A percentile compares a stretch with the other conserved stretches of the same genome.
Evolutionary conservation across 2,329 filamentous ascomycete species (phyloP).

Genomic region (Arthrobotrys megalospora): DNA sequence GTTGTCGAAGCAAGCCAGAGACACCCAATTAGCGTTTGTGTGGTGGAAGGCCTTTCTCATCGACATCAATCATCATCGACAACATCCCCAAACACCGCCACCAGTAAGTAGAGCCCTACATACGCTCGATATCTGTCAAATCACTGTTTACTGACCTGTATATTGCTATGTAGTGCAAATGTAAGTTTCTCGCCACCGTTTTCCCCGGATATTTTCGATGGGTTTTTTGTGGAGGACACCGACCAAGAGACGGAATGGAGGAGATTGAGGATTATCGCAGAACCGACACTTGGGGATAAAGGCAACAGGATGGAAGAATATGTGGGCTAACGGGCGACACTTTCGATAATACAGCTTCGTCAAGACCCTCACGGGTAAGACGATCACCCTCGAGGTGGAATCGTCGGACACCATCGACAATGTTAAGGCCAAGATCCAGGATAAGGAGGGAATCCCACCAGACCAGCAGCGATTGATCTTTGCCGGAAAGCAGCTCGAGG

Average conservation of each 20-base stretch:
- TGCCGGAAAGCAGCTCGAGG: conserved; percentile 98
- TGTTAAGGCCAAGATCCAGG: conserved; percentile 99
- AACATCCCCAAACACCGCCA: conserved; percentile 60
- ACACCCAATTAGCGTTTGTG: conserved; percentile 56
- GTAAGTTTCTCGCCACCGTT: conserved; percentile 72
- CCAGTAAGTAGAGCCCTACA: conserved; percentile 63
- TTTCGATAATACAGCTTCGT: conserved; percentile 81
- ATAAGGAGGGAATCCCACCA: conserved; percentile 98
- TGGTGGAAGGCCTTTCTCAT: conserved; percentile 52
- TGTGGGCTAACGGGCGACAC: conserved; percentile 58
- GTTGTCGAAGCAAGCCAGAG: conserved; percentile 37
- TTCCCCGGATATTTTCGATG: conserved; percentile 61
- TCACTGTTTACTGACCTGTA: conserved; percentile 69
- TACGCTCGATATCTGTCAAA: conserved; percentile 10
- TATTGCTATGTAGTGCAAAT: conserved; percentile 81
- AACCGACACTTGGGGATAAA: conserved; percentile 30
- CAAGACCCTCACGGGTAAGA: conserved; percentile 99
- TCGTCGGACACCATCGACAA: conserved; percentile 99
- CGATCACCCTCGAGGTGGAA: conserved; percentile 99
- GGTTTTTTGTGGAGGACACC: conserved; percentile 8
- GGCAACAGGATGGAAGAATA: conserved; percentile 60
- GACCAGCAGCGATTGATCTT: conserved; percentile 99
- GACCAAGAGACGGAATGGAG: conserved; percentile 4
- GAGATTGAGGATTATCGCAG: conserved; percentile 63
- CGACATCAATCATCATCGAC: conserved; percentile 63